Percentiles rank a stretch among this genome's conserved stretches.
Conservation (phyloP, 176 grass and related monocot genomes). For the Musa troglodytarum region DNA sequence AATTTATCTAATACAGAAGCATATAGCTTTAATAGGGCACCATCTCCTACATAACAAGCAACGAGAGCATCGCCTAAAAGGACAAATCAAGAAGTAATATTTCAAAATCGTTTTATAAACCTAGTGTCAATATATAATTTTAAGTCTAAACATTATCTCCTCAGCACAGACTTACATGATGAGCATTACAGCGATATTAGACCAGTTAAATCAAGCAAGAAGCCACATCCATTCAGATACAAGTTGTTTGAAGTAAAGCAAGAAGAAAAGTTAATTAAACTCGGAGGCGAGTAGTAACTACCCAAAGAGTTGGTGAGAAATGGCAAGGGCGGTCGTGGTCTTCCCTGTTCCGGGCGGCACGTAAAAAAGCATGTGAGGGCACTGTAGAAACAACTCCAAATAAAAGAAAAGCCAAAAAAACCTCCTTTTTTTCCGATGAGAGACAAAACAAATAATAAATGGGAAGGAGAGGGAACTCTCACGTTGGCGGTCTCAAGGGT, state of each 20-base stretch:
- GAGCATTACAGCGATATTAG: not conserved
- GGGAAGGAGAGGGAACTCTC: constrained; percentile 9
- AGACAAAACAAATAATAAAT: not conserved
- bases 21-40: too few relatives aligned
- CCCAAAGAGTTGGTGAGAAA: constrained; percentile 92
- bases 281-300: constrained; percentile 12
- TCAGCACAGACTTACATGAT: too few relatives aligned
- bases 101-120: too few relatives aligned
- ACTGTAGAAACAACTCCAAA: constrained; percentile 31
- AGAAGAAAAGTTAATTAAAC: not conserved
- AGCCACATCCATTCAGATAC: not conserved
- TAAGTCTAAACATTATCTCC: too few relatives aligned
- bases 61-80: too few relatives aligned
- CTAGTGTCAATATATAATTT: too few relatives aligned
- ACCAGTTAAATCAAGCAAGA: not conserved
- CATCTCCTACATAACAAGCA: too few relatives aligned
- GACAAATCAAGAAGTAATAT: too few relatives aligned
- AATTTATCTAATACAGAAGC: too few relatives aligned
- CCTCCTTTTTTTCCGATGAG: not conserved
- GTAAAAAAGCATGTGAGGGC: constrained; percentile 95
- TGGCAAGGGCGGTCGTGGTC: constrained; percentile 84
- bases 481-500: constrained; percentile 85
- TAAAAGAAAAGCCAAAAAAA: constrained; percentile 1
- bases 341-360: constrained; percentile 91
- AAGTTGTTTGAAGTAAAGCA: not conserved